Evolutionary conservation across 2,329 filamentous ascomycete species (phyloP), one percentile per base, ranked within the genome.

Genomic region (Lomentospora prolificans): DNA sequence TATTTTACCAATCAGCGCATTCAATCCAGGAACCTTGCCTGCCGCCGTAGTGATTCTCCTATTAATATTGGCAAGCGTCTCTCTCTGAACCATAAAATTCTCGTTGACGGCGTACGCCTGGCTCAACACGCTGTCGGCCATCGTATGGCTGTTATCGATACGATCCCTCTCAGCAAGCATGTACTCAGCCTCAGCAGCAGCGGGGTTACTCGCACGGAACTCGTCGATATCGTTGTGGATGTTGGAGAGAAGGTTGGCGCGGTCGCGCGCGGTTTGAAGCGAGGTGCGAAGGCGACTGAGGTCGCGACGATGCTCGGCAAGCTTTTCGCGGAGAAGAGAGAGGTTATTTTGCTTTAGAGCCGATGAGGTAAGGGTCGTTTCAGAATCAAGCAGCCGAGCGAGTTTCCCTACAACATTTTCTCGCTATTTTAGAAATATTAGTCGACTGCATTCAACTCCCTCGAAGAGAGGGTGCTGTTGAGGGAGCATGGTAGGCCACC

Each of bases 291-390:
- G 78, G 8, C 90, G 87, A 3, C 76, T 70, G 36, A 96, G 82
- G 70, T 97, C 92, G 60, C 85, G 86, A 59, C 85, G 84, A 74
- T 99, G 92, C 67, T 95, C 88, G 36, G 83, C 76, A 14, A 97
- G 85, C 68, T 96, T 87, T 74, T 96, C 91, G 61, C 89, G 88
- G 64, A 97, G 89, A 28, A 95, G 86, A 58, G 89, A 80, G 36
- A 99, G 84, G 69, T 97, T 96, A 75, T 92, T 96, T 66, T 96
- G 91, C 73, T 97, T 97, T n/a, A 96, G 81, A 56, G 91, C 90
- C 36, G 92, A 97, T 48, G 90, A 86, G 53, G 88, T 90, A 58
- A 95, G 82, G 56, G 85, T 79, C 22, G 90, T 84, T 78, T 97
- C 92, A 57, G 91, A 95, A 74, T 97, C 92, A 63, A 97, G 87